Conservation (phyloP, 768 basidiomycete species). For the Glaciozyma antarctica region DNA sequence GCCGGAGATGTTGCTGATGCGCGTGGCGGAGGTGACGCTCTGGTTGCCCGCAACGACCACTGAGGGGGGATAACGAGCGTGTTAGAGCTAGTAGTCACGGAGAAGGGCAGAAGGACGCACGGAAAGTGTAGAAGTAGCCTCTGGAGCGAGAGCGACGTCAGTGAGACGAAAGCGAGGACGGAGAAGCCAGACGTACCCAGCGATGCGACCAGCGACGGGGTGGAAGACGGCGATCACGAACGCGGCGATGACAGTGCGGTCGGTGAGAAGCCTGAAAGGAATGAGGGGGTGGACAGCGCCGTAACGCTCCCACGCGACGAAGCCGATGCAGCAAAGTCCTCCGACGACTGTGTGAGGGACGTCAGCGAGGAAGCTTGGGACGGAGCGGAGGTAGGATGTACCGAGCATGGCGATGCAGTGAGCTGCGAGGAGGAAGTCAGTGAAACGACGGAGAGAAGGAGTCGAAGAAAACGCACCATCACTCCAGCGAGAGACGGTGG, state of each 20-base stretch:
- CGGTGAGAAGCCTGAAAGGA: slow-evolving; percentile 36
- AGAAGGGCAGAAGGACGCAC: background rate
- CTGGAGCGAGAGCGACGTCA: background rate
- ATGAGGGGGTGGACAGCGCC: slow-evolving; percentile 38
- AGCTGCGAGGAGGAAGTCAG: slow-evolving; percentile 5
- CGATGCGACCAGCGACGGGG: slow-evolving; percentile 35
- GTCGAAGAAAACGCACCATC: slow-evolving; percentile 17
- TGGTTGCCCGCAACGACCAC: slow-evolving; percentile 19
- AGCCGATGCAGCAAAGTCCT: slow-evolving; percentile 30
- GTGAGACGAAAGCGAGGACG: too few relatives aligned
- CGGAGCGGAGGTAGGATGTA: background rate
- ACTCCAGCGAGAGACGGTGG: slow-evolving; percentile 34
- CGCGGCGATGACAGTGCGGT: slow-evolving; percentile 37
- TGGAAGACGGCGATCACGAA: slow-evolving; percentile 36
- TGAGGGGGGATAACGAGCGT: slow-evolving; percentile 2
- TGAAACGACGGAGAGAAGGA: background rate
- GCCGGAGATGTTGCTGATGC: slow-evolving; percentile 13
- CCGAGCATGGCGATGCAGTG: slow-evolving; percentile 37
- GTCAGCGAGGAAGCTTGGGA: too few relatives aligned
- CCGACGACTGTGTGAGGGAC: slow-evolving; percentile 16
- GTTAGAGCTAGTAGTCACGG: background rate
- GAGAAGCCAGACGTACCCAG: background rate
- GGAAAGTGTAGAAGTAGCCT: slow-evolving; percentile 19
- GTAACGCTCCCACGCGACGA: slow-evolving; percentile 36
- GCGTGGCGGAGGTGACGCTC: slow-evolving; percentile 13